Base-by-base conservation (phyloP, 1,139 yeast species). In the Kazachstania sp. region DNA sequence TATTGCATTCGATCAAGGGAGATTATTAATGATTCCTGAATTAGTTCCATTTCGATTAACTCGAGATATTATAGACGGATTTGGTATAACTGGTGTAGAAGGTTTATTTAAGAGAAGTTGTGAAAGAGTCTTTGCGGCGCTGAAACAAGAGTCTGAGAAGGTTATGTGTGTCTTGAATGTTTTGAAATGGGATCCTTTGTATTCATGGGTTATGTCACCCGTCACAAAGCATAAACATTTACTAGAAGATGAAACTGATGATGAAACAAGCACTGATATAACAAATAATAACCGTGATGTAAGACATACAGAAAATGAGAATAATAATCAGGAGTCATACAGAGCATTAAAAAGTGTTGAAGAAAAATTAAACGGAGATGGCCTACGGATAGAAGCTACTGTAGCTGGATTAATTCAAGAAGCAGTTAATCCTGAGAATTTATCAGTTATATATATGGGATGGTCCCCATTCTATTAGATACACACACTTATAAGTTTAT, bases 1-100 rank as follows among this genome's bases (percentile, higher is more conserved):
- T 0, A 92, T 92, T 47, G 95, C 97, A 0, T 94, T 94, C 69
- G 98, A 94, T 61, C 90, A 84, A 59, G 98, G 98, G 0, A 82
- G 78, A 56, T 66, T 81, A 15, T 70, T 94, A 41, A 84, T 94
- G 0, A 77, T 90, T 16, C 98, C 99, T 0, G 99, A 94, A 59
- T 76, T 86, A 0, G 95, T 94, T 2, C 98, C 99, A 1, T 94
- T 94, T 63, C 69, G 99, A 54, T 69, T 94, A 38, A 87, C 97
- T 0, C 69, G 96, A 51, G 98, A 94, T 63, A 71, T 92, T 19
- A 86, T 90, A 3, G 97, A 90, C 68, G 99, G 95, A 0, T 77
- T 94, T 70, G 98, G 99, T 0, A 72, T 84, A 1, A 77, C 84
- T 13, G 95, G 95, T 0, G 79, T 79, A 0, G 78, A 81, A 49